Evolutionary conservation across 225 moss, liverwort and hornwort species (phyloP).

Genomic region (Antitrichia curtipendula): DNA sequence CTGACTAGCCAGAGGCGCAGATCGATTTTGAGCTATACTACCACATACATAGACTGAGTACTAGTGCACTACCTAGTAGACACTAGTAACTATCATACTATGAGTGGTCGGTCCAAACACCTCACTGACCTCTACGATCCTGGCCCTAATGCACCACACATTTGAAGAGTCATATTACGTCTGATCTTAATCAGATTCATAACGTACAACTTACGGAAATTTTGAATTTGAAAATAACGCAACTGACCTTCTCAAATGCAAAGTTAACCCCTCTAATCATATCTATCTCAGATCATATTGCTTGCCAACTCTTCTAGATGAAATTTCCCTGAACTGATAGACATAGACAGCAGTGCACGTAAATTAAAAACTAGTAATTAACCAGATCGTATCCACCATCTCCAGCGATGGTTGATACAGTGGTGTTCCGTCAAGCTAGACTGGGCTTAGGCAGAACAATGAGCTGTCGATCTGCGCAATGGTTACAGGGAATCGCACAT

Average conservation of each 20-base stretch:
- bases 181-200: not conserved
- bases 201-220: not conserved
- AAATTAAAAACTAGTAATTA: too few relatives aligned
- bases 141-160: not conserved
- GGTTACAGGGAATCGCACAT: not conserved
- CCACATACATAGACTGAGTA: not conserved
- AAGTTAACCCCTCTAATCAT: not conserved
- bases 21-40: not conserved
- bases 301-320: not conserved
- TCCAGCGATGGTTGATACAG: not conserved
- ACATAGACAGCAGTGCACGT: not conserved
- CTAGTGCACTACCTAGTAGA: not conserved
- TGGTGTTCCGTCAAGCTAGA: not conserved
- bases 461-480: not conserved
- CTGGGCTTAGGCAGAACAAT: not conserved
- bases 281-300: not conserved
- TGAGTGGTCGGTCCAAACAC: not conserved
- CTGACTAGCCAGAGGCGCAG: not conserved
- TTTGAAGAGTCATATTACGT: not conserved
- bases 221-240: not conserved
- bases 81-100: not conserved
- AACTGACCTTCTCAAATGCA: not conserved
- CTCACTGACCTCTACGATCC: not conserved
- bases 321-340: not conserved
- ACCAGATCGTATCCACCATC: not conserved